Evolutionary conservation across 75 land plant genomes (phyloP), one percentile per base, ranked within the genome.

Genomic region (Selaginella moellendorffii): DNA sequence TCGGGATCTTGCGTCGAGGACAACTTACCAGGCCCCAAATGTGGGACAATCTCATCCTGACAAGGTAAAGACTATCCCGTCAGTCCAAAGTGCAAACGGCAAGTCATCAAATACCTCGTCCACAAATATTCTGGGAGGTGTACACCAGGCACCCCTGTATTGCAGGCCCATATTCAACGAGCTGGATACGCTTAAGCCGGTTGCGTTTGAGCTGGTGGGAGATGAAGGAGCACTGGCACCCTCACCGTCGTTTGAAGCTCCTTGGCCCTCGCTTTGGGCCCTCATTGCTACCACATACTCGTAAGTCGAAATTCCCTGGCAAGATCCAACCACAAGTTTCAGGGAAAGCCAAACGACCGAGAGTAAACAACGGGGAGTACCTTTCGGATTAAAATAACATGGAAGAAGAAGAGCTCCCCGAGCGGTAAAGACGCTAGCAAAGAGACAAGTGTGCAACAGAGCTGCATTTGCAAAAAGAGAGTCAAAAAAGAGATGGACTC

Each of bases 201-300:
- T 91, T 24, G 82, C 73, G 31, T 83, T 80, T 0, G 97, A 87
- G 63, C 83, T 68, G 14, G 70, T 73, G 28, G 92, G 87, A 51
- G 97, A 90, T 30, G 82, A 71, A 20, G 76, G 73, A 9, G 80
- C 24, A 72, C 83, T 82, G 54, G 73, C 78, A 1, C 61, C 76
- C 2, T 79, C 78, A 9, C 72, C 82, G 22, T 77, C 90, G 69
- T 68, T 75, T 20, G 68, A 69, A 10, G 72, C 63, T 27, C 69
- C 81, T 19, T 81, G 78, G 28, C 78, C 71, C 65, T 91, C 97
- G 72, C 78, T 83, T 67, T 80, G 81, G 21, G 92, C 75, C 61
- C 97, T 80, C 88, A 91, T 87, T 8, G 97, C 92, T 25, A 91
- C 85, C 19, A 91, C 92, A 78, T 87, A 91, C 63, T 87, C 97